Evolutionary conservation across 1,284 basidiomycete genomes (phyloP), one percentile per base, ranked within the genome.

Genomic region (Pisolithus thermaeus): DNA sequence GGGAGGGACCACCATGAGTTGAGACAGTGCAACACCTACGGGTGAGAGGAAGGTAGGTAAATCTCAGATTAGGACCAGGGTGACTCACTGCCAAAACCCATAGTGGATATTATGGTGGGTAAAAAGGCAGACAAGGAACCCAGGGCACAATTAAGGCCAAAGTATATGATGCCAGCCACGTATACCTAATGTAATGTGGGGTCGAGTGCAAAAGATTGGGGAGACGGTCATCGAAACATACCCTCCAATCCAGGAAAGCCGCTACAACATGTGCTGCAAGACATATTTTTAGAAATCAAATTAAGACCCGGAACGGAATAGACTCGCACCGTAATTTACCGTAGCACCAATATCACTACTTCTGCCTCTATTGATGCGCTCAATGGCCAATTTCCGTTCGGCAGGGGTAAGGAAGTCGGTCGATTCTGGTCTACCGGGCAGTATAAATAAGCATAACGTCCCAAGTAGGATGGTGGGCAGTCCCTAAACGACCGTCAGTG

Each of bases 91-190:
- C 79, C 78, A 61, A 76, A 80, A 14, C 82, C 84, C 59, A 90
- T 80, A 0, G 83, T 86, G 48, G 76, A 78, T 55, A 92, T 81
- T 60, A 92, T 91, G 0, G 90, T 93, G 0, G 91, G 91, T 23
- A 93, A 70, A 70, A 93, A 94, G 0, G 89, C 92, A 2, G 84
- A 84, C 42, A 90, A 84, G 3, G 84, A 86, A 8, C 87, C 87
- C 2, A 92, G 74, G 2, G 85, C 84, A 50, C 84, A 79, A 66
- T 94, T 94, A 53, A 89, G 73, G 25, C 86, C 88, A 56, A 89
- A 90, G 66, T 87, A 90, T 46, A 86, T 79, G n/a, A 81, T 69
- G 0, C 84, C 83, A 20, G 76, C 83, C 6, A 71, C 57, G 56
- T 86, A 87, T 18, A 85, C 72, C 82, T 85, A 57, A 11, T 32